phyloP scores from a whole-genome alignment of 805 yeast genomes.

The Nakazawaea wyomingensis region DNA sequence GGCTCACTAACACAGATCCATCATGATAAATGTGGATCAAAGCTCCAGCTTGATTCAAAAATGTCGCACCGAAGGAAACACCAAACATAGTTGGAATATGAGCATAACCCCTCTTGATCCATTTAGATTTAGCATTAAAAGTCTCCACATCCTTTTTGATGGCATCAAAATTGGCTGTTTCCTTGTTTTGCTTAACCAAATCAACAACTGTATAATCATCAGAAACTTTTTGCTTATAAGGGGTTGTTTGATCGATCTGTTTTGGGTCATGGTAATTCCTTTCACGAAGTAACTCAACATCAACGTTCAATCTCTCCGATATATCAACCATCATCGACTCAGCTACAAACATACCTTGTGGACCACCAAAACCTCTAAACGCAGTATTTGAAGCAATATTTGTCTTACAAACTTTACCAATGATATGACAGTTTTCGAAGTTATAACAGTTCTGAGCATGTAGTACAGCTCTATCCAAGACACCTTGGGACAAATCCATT shows the following conservation, averaged over 20 bases:
- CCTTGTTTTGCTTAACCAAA: conserved; percentile 30
- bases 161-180: conserved; percentile 29
- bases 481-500: conserved; percentile 44
- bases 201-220: conserved; percentile 35
- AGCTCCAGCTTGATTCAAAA: conserved; percentile 44
- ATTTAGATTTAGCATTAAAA: conserved; percentile 34
- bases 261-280: conserved; percentile 28
- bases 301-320: conserved; percentile 33
- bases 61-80: conserved; percentile 39
- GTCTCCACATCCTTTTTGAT: conserved; percentile 31
- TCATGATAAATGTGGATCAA: conserved; percentile 39
- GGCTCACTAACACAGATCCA: conserved; percentile 40
- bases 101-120: conserved; percentile 43
- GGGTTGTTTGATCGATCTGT: conserved; percentile 26
- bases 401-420: conserved; percentile 37
- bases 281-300: conserved; percentile 33
- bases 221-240: conserved; percentile 34
- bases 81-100: conserved; percentile 45
- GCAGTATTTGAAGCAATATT: conserved; percentile 45
- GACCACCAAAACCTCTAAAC: conserved; percentile 45
- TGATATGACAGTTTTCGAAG: conserved; percentile 35
- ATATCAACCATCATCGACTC: conserved; percentile 36
- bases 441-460: conserved; percentile 39
- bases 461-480: conserved; percentile 40
- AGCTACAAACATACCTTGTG: conserved; percentile 42